A percentile compares a stretch with the other conserved stretches of the same genome.
Conservation (phyloP, 208 protist species). For the Acanthamoeba rhysodes region DNA sequence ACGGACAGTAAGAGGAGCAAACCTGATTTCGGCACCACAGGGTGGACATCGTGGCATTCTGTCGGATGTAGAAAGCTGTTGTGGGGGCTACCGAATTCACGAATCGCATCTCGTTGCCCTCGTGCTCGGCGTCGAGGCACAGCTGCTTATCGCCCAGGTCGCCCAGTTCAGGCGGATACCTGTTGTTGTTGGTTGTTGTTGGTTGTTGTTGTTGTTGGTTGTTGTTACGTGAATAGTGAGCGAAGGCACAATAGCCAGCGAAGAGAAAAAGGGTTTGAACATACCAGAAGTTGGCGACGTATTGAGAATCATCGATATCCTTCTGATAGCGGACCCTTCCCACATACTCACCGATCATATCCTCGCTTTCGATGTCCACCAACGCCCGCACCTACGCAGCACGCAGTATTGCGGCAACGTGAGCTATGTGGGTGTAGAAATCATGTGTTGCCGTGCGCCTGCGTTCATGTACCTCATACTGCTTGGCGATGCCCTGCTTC, state of each 20-base stretch:
- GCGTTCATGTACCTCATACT: neutral
- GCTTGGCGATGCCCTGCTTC: neutral
- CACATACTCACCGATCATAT: slow-evolving; percentile 59
- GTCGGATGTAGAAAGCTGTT: slow-evolving; percentile 68
- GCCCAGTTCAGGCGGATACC: neutral
- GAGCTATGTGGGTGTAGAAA: no score
- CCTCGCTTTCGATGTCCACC: slow-evolving; percentile 13
- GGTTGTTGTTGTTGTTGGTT: no score
- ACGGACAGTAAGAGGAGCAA: neutral
- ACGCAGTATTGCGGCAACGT: no score
- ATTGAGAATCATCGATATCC: neutral
- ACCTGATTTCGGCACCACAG: slow-evolving; percentile 45
- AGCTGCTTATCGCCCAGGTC: slow-evolving; percentile 16
- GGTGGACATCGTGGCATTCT: slow-evolving; percentile 56
- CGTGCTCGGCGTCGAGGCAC: slow-evolving; percentile 50
- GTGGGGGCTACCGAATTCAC: slow-evolving; percentile 68
- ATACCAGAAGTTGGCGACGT: slow-evolving; percentile 69
- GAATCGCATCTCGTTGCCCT: slow-evolving; percentile 61
- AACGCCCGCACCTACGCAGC: neutral
- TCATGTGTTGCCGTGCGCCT: neutral
- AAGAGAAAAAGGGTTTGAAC: neutral
- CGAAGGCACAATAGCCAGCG: neutral
- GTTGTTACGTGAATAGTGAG: no score
- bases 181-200: no score
- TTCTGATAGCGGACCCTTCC: slow-evolving; percentile 62